Conservation (phyloP, 2,329 filamentous ascomycete species). For the Apiospora koreana region DNA sequence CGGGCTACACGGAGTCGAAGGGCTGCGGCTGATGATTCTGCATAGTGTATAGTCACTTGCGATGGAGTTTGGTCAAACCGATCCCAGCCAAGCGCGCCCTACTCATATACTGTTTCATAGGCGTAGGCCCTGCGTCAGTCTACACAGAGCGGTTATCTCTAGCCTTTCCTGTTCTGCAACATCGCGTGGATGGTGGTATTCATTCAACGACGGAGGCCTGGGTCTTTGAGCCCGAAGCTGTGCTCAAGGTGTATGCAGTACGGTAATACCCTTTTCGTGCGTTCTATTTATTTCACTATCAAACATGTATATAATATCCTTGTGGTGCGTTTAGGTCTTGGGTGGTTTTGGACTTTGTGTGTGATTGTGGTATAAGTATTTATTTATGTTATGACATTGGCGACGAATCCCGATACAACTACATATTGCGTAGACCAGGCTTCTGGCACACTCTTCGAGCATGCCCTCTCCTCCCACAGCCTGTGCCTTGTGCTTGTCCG, state of each 20-base stretch:
- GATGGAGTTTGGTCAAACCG: not conserved
- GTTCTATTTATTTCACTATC: not conserved
- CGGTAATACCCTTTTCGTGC: not conserved
- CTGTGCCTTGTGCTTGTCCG: no score
- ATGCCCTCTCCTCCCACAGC: not conserved
- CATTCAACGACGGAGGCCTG: not conserved
- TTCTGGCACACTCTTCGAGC: not conserved
- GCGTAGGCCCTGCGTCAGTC: not conserved
- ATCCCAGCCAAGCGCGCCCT: not conserved
- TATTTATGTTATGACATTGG: not conserved
- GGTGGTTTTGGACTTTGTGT: not conserved
- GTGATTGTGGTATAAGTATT: not conserved
- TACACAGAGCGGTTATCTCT: not conserved
- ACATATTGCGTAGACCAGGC: no score
- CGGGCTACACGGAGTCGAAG: slow-evolving; percentile 7
- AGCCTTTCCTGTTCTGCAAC: not conserved
- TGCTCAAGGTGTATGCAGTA: not conserved
- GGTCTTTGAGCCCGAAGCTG: not conserved
- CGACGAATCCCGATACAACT: not conserved
- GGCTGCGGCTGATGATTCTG: not conserved
- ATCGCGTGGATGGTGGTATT: not conserved
- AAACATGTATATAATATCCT: not conserved
- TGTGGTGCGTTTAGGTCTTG: not conserved
- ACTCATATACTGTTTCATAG: not conserved
- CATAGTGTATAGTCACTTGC: not conserved